phyloP scores from a whole-genome alignment of 495 filamentous ascomycete species.

The Aspergillus kassunensis region DNA sequence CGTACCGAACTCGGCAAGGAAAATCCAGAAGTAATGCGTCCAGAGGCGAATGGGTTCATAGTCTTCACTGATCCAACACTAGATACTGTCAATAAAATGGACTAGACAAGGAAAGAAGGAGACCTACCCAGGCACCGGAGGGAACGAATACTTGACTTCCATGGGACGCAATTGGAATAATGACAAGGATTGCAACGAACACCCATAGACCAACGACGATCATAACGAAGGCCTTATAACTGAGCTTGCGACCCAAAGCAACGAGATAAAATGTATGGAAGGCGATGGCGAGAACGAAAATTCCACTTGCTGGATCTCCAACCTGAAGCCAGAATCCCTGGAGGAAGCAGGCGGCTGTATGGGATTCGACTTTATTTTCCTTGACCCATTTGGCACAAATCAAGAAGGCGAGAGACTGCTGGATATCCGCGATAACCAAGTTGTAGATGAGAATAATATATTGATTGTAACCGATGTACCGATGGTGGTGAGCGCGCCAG shows the following conservation, averaged over 20 bases:
- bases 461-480: conserved; percentile 60
- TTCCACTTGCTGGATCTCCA: conserved; percentile 65
- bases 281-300: conserved; percentile 68
- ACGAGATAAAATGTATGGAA: conserved; percentile 66
- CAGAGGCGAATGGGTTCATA: conserved; percentile 61
- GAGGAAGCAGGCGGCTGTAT: conserved; percentile 56
- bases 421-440: conserved; percentile 68
- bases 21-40: conserved; percentile 79
- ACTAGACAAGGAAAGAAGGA: background rate
- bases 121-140: conserved; percentile 58
- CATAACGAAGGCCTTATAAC: conserved; percentile 48
- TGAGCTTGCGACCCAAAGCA: conserved; percentile 54
- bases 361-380: conserved; percentile 52
- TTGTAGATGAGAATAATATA: conserved; percentile 72
- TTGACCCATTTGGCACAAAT: conserved; percentile 60
- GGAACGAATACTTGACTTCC: conserved; percentile 58
- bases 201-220: conserved; percentile 52
- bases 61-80: conserved; percentile 68
- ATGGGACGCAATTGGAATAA: conserved; percentile 50
- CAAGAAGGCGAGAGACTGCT: conserved; percentile 64
- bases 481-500: conserved; percentile 48
- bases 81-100: background rate
- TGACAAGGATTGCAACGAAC: conserved; percentile 55
- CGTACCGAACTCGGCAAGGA: conserved; percentile 62
- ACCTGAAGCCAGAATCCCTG: conserved; percentile 70